Evolutionary conservation across 2,329 filamentous ascomycete species (phyloP).

Genomic region (Colletotrichum scovillei): DNA sequence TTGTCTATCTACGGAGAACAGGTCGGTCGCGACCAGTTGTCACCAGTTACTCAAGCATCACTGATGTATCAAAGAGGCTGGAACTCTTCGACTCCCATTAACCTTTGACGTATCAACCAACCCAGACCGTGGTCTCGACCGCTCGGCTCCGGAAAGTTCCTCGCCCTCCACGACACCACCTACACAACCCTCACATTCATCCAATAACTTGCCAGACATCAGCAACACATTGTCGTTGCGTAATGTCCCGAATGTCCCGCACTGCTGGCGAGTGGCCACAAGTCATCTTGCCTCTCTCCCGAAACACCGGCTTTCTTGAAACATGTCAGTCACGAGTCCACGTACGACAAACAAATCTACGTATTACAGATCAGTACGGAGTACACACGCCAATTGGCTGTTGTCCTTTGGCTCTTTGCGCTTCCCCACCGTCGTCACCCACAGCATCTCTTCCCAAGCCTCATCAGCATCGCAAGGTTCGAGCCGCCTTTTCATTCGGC

Average conservation of each 20-base stretch:
- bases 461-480: neutral
- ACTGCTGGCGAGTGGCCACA: neutral
- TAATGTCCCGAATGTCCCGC: neutral
- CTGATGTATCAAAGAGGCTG: neutral
- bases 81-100: neutral
- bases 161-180: neutral
- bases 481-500: neutral
- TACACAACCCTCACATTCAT: neutral
- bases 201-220: neutral
- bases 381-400: neutral
- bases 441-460: neutral
- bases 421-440: neutral
- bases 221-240: neutral
- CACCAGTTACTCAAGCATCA: neutral
- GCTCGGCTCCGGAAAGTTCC: slow-evolving; percentile 1
- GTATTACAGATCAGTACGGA: neutral
- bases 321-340: neutral
- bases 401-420: neutral
- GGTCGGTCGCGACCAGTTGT: too few relatives aligned
- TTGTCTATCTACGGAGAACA: too few relatives aligned
- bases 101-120: neutral
- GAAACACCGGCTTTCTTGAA: slow-evolving; percentile 20
- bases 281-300: slow-evolving; percentile 9
- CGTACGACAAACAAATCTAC: neutral
- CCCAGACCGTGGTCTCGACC: neutral